Evolutionary conservation across 2,329 filamentous ascomycete species (phyloP).

Genomic region (Aspergillus cejpii): DNA sequence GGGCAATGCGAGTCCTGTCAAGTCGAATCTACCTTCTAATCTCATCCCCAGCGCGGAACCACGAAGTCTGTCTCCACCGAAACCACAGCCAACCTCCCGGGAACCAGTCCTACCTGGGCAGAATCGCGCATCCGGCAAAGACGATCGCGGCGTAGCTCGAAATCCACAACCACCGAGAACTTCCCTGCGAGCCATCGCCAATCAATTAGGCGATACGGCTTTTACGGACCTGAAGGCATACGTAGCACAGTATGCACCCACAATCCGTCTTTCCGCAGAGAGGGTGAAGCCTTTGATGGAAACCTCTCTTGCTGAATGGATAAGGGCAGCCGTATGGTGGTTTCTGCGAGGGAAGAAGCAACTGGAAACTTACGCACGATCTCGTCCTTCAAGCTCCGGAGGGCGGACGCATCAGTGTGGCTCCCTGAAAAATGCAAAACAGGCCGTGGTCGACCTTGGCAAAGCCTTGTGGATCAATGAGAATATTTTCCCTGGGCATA

Average conservation of each 20-base stretch:
- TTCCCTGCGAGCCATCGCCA: slow-evolving; percentile 34
- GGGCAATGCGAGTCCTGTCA: slow-evolving; percentile 20
- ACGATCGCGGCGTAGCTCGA: slow-evolving; percentile 14
- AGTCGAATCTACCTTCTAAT: slow-evolving; percentile 21
- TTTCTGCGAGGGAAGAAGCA: slow-evolving; percentile 73
- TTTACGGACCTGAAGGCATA: slow-evolving; percentile 63
- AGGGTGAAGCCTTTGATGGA: slow-evolving; percentile 59
- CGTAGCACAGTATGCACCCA: slow-evolving; percentile 64
- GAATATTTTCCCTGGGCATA: slow-evolving; percentile 36
- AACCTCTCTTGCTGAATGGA: slow-evolving; percentile 60
- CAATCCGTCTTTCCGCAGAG: slow-evolving; percentile 74
- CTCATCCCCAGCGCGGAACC: slow-evolving; percentile 19
- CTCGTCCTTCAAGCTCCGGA: slow-evolving; percentile 51
- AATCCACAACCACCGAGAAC: slow-evolving; percentile 27
- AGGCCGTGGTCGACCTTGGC: slow-evolving; percentile 77
- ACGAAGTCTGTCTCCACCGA: slow-evolving; percentile 17
- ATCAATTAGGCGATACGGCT: slow-evolving; percentile 56
- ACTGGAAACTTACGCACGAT: slow-evolving; percentile 65
- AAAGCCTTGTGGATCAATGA: slow-evolving; percentile 76
- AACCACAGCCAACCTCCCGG: slow-evolving; percentile 6
- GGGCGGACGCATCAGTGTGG: slow-evolving; percentile 42
- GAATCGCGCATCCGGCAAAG: slow-evolving; percentile 13
- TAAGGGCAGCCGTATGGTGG: slow-evolving; percentile 78
- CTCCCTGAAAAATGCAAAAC: slow-evolving; percentile 49
- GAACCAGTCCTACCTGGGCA: slow-evolving; percentile 8